These are phyloP conservation scores for Gossypium anomalum DNA, from an alignment of 345 rosid species.

Conservation along the genomic window DNA sequence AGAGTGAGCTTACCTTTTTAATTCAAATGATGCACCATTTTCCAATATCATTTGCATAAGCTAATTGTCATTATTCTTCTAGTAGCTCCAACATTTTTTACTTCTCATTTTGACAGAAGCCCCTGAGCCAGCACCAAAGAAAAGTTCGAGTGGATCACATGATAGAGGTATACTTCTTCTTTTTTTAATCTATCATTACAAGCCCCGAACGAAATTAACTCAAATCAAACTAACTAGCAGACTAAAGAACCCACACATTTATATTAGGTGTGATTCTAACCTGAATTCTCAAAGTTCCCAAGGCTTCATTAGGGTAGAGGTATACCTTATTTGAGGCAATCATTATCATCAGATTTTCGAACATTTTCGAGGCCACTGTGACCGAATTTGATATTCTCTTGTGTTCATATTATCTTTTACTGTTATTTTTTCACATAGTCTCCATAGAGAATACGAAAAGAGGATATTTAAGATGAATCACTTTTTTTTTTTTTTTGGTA, in stretches of 20 bases:
- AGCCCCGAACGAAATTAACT: no score
- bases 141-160: neutral
- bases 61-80: neutral
- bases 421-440: neutral
- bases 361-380: neutral
- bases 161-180: neutral
- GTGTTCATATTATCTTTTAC: neutral
- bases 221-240: no score
- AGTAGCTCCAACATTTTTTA: neutral
- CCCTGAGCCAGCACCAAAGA: conserved; percentile 1
- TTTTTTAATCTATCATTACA: no score
- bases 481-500: neutral
- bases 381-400: neutral
- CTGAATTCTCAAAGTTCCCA: no score
- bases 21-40: neutral
- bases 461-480: neutral
- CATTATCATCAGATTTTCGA: neutral
- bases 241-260: no score
- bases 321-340: neutral
- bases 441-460: neutral
- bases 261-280: no score
- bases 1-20: conserved; percentile 5
- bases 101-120: neutral
- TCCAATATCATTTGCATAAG: neutral
- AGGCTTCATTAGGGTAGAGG: neutral